Percentiles rank a stretch among this genome's conserved stretches.
These are phyloP conservation scores for Candida methanosorbosa DNA, from an alignment of 805 yeast species.

Conservation along the genomic window DNA sequence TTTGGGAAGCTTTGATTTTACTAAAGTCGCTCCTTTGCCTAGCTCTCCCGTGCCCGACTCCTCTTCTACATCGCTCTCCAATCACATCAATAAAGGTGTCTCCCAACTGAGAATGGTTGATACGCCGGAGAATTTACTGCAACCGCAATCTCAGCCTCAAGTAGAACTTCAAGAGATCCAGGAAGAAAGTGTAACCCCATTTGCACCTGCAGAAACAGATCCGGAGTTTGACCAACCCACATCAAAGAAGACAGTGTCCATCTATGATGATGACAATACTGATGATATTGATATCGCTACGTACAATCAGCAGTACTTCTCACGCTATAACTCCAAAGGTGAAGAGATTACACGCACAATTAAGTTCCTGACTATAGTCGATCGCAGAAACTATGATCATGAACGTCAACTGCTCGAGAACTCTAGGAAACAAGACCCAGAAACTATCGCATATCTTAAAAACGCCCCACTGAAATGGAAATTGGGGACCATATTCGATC, in stretches of 20 bases:
- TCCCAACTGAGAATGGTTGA: not conserved
- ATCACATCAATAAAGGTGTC: not conserved
- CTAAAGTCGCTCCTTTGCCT: not conserved
- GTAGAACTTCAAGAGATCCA: not conserved
- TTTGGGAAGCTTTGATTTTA: not conserved
- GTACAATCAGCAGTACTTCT: slow-evolving; percentile 21
- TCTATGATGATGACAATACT: not conserved
- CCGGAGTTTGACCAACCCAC: not conserved
- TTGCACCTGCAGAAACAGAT: not conserved
- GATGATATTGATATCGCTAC: not conserved
- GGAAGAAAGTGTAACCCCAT: not conserved
- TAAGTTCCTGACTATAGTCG: slow-evolving; percentile 19
- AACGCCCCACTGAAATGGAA: slow-evolving; percentile 21
- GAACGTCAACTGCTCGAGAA: not conserved
- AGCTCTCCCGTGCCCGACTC: not conserved
- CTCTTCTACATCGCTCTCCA: not conserved
- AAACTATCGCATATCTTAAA: not conserved
- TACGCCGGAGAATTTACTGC: not conserved
- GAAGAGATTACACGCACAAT: slow-evolving; percentile 19
- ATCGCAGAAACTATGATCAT: slow-evolving; percentile 16
- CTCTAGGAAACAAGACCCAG: not conserved
- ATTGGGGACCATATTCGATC: slow-evolving; percentile 11
- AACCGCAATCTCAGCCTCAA: not conserved
- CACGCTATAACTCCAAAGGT: slow-evolving; percentile 12
- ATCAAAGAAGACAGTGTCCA: not conserved